These are phyloP conservation scores for Haematococcus sp. DNA, from an alignment of 139 green algal species.

Conservation along the genomic window DNA sequence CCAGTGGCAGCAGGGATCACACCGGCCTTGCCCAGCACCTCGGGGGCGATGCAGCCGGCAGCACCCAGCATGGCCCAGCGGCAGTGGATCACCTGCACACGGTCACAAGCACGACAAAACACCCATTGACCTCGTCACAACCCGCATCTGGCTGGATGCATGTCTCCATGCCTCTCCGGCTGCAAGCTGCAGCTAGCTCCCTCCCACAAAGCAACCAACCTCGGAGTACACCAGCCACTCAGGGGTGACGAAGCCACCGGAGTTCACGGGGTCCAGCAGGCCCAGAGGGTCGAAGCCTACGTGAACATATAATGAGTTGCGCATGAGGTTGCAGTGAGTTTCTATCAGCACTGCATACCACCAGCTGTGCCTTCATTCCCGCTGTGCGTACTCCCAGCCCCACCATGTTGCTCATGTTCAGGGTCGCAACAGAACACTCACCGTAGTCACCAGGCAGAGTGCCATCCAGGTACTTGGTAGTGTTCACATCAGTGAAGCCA, in stretches of 20 bases:
- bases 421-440: conserved; percentile 39
- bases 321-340: too few relatives aligned
- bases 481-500: neutral
- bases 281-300: conserved; percentile 91
- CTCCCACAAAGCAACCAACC: conserved; percentile 26
- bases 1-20: conserved; percentile 78
- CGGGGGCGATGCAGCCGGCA: conserved; percentile 91
- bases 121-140: neutral
- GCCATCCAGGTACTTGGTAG: conserved; percentile 88
- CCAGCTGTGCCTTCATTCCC: too few relatives aligned
- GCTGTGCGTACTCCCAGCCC: too few relatives aligned
- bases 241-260: conserved; percentile 89
- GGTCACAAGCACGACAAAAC: too few relatives aligned
- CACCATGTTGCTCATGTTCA: too few relatives aligned
- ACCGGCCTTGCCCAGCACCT: conserved; percentile 81
- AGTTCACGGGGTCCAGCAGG: conserved; percentile 87
- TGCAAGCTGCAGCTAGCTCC: neutral
- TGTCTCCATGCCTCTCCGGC: neutral
- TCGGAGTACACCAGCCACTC: conserved; percentile 86
- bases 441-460: conserved; percentile 79
- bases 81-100: conserved; percentile 73
- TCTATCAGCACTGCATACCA: too few relatives aligned
- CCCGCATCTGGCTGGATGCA: neutral
- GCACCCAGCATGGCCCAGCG: conserved; percentile 96
- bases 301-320: neutral